Percentiles rank a stretch among this genome's conserved stretches.
Conservation (phyloP, 75 land plant genomes). For the Pinus tabuliformis region DNA sequence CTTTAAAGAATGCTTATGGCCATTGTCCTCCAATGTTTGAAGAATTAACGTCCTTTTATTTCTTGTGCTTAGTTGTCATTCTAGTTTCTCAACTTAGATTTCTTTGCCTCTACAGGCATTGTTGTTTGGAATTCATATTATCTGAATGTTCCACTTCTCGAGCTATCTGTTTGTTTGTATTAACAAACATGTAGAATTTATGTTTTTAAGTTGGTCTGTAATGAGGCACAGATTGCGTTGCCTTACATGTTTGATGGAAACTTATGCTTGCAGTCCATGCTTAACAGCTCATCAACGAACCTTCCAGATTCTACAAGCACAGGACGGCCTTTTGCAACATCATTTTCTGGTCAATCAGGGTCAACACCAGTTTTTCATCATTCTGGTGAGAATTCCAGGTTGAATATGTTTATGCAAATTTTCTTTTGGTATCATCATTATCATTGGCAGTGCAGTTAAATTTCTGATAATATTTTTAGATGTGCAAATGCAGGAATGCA, state of each 20-base stretch:
- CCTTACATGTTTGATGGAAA: not conserved
- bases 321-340: constrained; percentile 67
- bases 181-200: not conserved
- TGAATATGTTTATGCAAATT: not conserved
- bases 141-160: not conserved
- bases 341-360: constrained; percentile 81
- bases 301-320: constrained; percentile 55
- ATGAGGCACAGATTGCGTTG: not conserved
- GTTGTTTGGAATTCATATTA: not conserved
- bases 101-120: too few relatives aligned
- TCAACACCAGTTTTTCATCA: constrained; percentile 72
- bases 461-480: not conserved
- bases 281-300: constrained; percentile 75
- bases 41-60: too few relatives aligned
- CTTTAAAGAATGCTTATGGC: too few relatives aligned
- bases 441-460: too few relatives aligned
- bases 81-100: too few relatives aligned
- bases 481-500: constrained; percentile 42
- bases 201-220: not conserved
- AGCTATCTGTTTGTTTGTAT: not conserved
- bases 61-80: too few relatives aligned
- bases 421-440: too few relatives aligned
- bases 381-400: constrained; percentile 8
- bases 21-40: too few relatives aligned
- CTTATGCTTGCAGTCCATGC: constrained; percentile 55